Conservation (phyloP, 306 rosid genomes). For the Medicago lupulina region DNA sequence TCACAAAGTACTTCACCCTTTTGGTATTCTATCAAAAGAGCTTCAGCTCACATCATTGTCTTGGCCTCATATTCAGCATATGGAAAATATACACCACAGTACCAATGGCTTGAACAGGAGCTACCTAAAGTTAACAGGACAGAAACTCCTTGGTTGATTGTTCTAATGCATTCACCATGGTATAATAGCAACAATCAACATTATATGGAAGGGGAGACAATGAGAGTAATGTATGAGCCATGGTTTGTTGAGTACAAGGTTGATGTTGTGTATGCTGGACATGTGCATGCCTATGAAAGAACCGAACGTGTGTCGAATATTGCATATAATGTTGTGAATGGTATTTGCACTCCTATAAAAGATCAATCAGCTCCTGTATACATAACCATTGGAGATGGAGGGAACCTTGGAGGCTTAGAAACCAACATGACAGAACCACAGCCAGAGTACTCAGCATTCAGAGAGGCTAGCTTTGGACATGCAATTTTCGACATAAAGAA, state of each 20-base stretch:
- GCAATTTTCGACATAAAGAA: conserved; percentile 79
- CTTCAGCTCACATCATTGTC: no score
- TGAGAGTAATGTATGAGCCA: conserved; percentile 78
- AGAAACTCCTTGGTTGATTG: conserved; percentile 89
- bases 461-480: conserved; percentile 92
- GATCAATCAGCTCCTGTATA: conserved; percentile 86
- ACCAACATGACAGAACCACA: conserved; percentile 84
- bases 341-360: conserved; percentile 67
- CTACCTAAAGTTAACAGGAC: conserved; percentile 71
- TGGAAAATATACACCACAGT: conserved; percentile 91
- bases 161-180: conserved; percentile 75
- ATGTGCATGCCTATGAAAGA: conserved; percentile 94
- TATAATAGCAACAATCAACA: conserved; percentile 76
- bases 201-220: conserved; percentile 93
- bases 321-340: conserved; percentile 72
- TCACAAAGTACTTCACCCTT: no score
- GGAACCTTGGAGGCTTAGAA: conserved; percentile 83
- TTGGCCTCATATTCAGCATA: no score
- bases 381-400: conserved; percentile 91
- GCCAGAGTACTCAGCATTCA: conserved; percentile 76
- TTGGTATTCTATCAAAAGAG: no score
- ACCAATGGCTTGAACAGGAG: conserved; percentile 74
- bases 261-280: conserved; percentile 86
- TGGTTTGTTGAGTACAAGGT: conserved; percentile 81
- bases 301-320: conserved; percentile 77